A percentile compares a stretch with the other conserved stretches of the same genome.
Evolutionary conservation across 805 yeast genomes (phyloP).

Genomic region (Sugiyamaella qingdaonensis): DNA sequence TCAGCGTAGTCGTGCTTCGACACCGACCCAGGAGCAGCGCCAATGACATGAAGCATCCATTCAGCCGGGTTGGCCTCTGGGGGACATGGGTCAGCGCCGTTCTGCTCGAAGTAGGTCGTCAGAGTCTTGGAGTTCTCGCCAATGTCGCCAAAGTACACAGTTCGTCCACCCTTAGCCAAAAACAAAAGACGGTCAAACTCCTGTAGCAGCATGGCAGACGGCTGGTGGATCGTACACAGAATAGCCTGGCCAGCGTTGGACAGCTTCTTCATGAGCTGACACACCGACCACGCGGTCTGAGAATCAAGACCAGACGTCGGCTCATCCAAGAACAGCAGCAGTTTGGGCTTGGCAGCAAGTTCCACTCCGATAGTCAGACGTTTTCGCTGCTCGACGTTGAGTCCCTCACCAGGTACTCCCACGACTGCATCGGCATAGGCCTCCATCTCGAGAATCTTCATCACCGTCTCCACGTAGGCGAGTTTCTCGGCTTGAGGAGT

Average conservation of each 20-base stretch:
- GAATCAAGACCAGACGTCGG: conserved; percentile 69
- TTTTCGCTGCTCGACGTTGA: conserved; percentile 60
- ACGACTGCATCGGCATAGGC: conserved; percentile 67
- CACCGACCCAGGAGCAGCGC: conserved; percentile 37
- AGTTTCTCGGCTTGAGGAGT: conserved; percentile 54
- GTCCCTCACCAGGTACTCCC: conserved; percentile 70
- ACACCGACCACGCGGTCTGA: conserved; percentile 64
- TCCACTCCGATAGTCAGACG: conserved; percentile 64
- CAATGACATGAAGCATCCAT: conserved; percentile 75
- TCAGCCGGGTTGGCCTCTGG: conserved; percentile 75
- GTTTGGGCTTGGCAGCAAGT: conserved; percentile 59
- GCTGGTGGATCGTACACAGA: conserved; percentile 78
- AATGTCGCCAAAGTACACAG: conserved; percentile 71
- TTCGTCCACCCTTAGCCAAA: conserved; percentile 65
- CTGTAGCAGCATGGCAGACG: conserved; percentile 72
- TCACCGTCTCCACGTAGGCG: conserved; percentile 61
- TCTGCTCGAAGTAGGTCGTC: conserved; percentile 59
- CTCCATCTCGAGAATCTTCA: conserved; percentile 59
- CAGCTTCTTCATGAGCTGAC: conserved; percentile 55
- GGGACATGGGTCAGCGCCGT: conserved; percentile 68
- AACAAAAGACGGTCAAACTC: conserved; percentile 75
- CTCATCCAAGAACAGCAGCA: conserved; percentile 59
- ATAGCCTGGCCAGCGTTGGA: conserved; percentile 62
- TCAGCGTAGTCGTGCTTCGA: conserved; percentile 42
- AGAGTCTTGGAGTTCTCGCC: conserved; percentile 56